Base-by-base conservation (phyloP, 805 yeast genomes). In the Hanseniaspora occidentalis region DNA sequence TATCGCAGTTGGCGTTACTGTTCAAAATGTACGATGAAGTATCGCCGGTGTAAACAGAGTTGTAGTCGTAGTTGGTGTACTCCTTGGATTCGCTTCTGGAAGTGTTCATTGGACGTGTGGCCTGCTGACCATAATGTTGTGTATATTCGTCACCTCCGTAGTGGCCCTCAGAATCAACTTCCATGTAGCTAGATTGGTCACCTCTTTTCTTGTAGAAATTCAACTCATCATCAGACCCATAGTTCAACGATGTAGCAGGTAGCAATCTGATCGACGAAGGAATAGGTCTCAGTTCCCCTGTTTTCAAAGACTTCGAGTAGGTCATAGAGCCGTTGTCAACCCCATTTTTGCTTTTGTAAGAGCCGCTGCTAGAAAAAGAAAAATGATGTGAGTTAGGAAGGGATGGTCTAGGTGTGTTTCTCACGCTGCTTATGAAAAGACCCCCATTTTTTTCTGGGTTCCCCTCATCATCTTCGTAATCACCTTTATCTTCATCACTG, bases 211-310 rank as follows among this genome's bases (percentile, higher is more conserved):
- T 31, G 3, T 35, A 23, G 21, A 4, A 10, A 22, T 7, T 6
- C 25, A 14, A 2, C 57, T 62, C 19, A 43, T 76, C 80, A 46
- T 77, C 76, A 41, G 82, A 74, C 6, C 84, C 84, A 54, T 75
- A 75, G 54, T 88, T 86, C 41, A 89, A 70, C 0, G 84, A 77
- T 0, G 97, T 86, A 2, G 96, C 78, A 2, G 97, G 96, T 39
- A 89, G 62, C 35, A 76, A 66, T 27, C 84, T 85, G 47, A 88
- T 86, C 9, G 84, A 81, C 35, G 72, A 71, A 46, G 56, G 53
- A 36, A 36, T 16, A 33, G 27, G 8, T 26, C 7, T 13, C 6
- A 25, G 5, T 22, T 34, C 42, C 39, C 35, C 40, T 11, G 10
- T 54, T 54, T n/a, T 52, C 51, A 18, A 45, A 39, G 27, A n/a